Evolutionary conservation across 176 grass and related monocot species (phyloP), one percentile per base, ranked within the genome.

Genomic region (Eragrostis curvula): DNA sequence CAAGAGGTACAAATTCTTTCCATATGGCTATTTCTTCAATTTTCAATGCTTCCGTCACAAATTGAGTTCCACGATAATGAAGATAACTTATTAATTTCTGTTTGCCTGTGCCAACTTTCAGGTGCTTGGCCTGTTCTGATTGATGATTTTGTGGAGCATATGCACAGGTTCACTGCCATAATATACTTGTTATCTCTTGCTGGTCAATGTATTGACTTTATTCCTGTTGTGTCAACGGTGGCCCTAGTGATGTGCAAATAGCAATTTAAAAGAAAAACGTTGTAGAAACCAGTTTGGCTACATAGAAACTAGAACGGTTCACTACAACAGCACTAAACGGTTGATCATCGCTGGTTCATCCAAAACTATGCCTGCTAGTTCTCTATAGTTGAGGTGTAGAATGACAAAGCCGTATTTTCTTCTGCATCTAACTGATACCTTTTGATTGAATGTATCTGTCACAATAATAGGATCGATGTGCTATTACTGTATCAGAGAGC

Each of bases 51-150:
- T 46, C 68, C 57, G 62, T 83, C 50, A n/a, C 70, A 46, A 66
- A 45, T 68, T 69, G 78, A 73, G 51, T 59, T 57, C 53, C 47
- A 39, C 68, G 69, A 18, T 40, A 87, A 67, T 71, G 3, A 53
- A 83, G 44, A 56, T 18, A 42, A 55, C 21, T 57, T 18, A 66
- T 18, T 64, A 50, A 21, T 73, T 67, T 20, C 14, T 77, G 3
- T 81, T 77, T 79, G 13, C 75, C 24, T 81, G 21, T 85, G 62
- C 47, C 71, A 68, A 66, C 64, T 80, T 85, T 87, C 73, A 99
- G 96, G 96, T 87, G 96, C 96, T 88, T 99, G 96, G 96, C 96
- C 96, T 66, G 93, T 96, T 77, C 85, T 99, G 30, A 90, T 99
- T 82, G 96, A 99, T 65, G 96, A 99, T 80, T 99, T 99, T 87